Conservation (phyloP, 2,329 filamentous ascomycete genomes). For the Sporothrix phasma region DNA sequence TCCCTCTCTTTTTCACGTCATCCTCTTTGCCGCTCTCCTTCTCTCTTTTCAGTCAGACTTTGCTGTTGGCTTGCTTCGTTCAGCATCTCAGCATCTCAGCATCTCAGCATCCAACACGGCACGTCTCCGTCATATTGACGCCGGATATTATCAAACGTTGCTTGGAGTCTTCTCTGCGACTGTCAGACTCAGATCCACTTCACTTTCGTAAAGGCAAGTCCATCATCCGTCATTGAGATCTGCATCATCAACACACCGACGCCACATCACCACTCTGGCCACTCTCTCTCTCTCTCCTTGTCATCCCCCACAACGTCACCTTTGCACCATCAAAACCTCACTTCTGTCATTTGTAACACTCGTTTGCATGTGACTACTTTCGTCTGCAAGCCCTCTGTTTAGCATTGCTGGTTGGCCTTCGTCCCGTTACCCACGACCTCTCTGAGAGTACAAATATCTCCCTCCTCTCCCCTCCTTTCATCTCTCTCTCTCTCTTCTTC, state of each 20-base stretch:
- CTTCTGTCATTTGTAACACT: neutral
- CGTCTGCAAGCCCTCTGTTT: neutral
- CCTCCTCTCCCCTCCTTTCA: neutral
- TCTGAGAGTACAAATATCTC: constrained; percentile 6
- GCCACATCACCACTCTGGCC: neutral
- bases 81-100: neutral
- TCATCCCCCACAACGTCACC: neutral
- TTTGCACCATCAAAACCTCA: neutral
- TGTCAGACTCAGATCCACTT: neutral
- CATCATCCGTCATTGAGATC: neutral
- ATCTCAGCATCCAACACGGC: neutral
- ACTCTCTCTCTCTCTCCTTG: neutral
- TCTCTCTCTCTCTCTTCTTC: neutral
- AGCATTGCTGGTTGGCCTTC: neutral
- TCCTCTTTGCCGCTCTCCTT: neutral
- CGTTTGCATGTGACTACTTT: neutral
- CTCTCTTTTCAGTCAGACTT: neutral
- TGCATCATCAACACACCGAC: neutral
- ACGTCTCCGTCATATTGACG: neutral
- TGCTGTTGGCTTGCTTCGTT: neutral
- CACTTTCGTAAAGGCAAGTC: neutral
- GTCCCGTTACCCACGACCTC: neutral
- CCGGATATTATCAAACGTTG: neutral
- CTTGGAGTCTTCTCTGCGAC: neutral
- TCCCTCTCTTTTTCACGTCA: neutral